A percentile compares a stretch with the other conserved stretches of the same genome.
These are phyloP conservation scores for Mycocentrospora acerina DNA, from an alignment of 2,329 filamentous ascomycete genomes.

Conservation along the genomic window DNA sequence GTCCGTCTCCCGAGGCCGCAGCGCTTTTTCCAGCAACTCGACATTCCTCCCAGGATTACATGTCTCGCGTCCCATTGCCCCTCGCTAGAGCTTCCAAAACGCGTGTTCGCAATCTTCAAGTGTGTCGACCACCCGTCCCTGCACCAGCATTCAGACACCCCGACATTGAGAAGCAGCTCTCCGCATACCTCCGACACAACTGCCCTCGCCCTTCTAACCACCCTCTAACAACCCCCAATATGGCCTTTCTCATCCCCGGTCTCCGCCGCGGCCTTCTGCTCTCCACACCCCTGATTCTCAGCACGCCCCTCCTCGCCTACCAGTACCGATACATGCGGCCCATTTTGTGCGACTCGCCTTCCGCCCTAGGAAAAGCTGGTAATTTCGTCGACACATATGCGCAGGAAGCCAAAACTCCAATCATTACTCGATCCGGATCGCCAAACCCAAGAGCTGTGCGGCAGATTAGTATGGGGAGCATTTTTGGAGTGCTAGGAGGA, in stretches of 20 bases:
- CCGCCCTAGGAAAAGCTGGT: slow-evolving; percentile 42
- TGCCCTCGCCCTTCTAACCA: background rate
- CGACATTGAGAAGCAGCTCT: slow-evolving; percentile 18
- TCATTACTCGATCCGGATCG: slow-evolving; percentile 41
- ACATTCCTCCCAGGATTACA: slow-evolving; percentile 4
- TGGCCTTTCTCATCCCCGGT: slow-evolving; percentile 45
- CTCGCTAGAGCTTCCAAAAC: background rate
- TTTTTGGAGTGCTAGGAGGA: slow-evolving; percentile 52
- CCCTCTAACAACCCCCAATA: slow-evolving; percentile 15
- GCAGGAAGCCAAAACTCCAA: slow-evolving; percentile 42
- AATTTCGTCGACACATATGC: slow-evolving; percentile 38
- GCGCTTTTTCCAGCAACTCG: background rate
- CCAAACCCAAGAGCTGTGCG: slow-evolving; percentile 46
- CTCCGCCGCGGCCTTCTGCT: slow-evolving; percentile 42
- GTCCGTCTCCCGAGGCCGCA: slow-evolving; percentile 1
- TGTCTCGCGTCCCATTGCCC: slow-evolving; percentile 19
- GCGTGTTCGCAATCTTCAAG: background rate
- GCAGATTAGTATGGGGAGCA: slow-evolving; percentile 51
- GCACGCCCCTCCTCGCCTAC: slow-evolving; percentile 33
- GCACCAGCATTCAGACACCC: background rate
- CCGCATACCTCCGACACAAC: slow-evolving; percentile 18
- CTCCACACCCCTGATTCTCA: slow-evolving; percentile 39
- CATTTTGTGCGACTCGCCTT: slow-evolving; percentile 41
- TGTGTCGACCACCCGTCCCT: background rate
- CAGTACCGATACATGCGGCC: slow-evolving; percentile 26